Base-by-base conservation (phyloP, 306 rosid species). In the Lupinus albus region DNA sequence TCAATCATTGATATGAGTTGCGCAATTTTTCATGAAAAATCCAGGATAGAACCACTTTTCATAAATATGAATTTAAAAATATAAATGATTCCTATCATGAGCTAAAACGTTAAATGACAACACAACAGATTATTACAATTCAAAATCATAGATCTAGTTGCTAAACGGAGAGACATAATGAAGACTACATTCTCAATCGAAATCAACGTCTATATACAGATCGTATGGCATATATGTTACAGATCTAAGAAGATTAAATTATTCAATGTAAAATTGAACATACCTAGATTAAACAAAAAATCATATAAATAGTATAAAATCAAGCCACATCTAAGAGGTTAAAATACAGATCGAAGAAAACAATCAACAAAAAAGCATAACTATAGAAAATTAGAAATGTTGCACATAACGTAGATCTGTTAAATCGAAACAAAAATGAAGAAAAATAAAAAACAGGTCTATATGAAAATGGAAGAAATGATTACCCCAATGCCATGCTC, bases 401-500 rank as follows among this genome's bases (percentile, higher is more conserved):
- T 41, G 15, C 3, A 35, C 1, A 45, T 6, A 2, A 16, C 11
- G 12, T 1, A 59, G 61, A 78, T 72, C 74, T 25, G n/a, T 12
- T 8, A 39, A 16, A 12, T 10, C 7, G 1, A 32, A 17, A 16
- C 5, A 16, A 16, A 25, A 0, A n/a, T 17, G 41, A 30, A 6
- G 4, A 25, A 25, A 44, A 0, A 8, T 3, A 3, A 3, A 39
- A 1, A 14, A 21, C 10, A 53, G 78, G 76, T 67, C 73, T 14
- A 17, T 10, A 30, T 5, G n/a, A 38, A 6, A 52, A 13, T 4
- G 28, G 38, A 1, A 4, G 48, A 10, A 51, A 56, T 3, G 50
- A 36, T 35, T 28, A 91, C 97, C 78, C 86, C 96, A 60, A 91
- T 86, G 38, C 97, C 97, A 57, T 91, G 97, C 75, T 91, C 97